Conservation (phyloP, 441 rosid species). For the Brassica hybrid region DNA sequence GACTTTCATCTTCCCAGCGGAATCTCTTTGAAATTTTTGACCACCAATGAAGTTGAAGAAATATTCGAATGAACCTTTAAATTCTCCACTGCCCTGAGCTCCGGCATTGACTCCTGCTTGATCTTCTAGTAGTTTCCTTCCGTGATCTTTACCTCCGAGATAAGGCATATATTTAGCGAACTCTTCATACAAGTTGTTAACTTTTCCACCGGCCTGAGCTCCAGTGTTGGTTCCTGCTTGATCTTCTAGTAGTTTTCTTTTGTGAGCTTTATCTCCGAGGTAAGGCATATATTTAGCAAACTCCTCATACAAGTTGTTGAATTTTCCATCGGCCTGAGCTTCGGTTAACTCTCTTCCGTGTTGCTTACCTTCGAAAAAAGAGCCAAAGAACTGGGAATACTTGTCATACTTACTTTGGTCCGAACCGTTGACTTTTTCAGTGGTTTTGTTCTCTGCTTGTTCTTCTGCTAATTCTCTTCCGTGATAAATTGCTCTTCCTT, state of each 20-base stretch:
- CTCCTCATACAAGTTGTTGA: neutral
- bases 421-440: neutral
- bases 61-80: neutral
- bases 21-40: neutral
- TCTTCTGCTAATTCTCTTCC: no score
- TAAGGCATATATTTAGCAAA: neutral
- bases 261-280: neutral
- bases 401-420: neutral
- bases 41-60: slow-evolving; percentile 7
- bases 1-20: slow-evolving; percentile 23
- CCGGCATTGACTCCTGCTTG: neutral
- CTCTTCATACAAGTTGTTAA: neutral
- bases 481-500: no score
- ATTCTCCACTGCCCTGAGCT: neutral
- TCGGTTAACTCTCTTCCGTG: slow-evolving; percentile 8
- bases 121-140: neutral
- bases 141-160: neutral
- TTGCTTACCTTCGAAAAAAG: neutral
- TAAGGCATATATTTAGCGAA: neutral
- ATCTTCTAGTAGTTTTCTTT: neutral
- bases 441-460: no score
- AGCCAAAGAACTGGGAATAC: neutral
- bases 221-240: neutral
- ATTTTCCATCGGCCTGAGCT: neutral
- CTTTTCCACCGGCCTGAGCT: neutral